Base-by-base conservation (phyloP, 2,329 filamentous ascomycete species). In the Phaeosphaeriaceae sp. region DNA sequence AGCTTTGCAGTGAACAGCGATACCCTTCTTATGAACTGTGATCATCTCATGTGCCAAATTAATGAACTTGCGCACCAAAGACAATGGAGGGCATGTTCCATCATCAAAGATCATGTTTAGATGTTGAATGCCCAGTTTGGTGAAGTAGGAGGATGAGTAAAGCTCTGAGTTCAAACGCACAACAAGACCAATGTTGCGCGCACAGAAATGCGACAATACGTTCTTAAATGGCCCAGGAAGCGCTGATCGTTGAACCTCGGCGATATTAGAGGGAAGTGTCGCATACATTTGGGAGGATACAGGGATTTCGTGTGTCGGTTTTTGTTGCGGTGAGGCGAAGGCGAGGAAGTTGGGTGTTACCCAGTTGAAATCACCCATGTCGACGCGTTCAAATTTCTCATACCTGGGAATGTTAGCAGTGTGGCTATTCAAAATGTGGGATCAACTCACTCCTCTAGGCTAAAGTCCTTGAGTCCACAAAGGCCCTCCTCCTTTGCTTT, bases 351-450 rank as follows among this genome's bases (percentile, higher is more conserved):
- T 81, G 7, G 93, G 92, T 5, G 92, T 96, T 50, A 99, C 84
- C 94, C 94, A 99, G 83, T 99, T 99, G 87, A 99, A 99, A 77
- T 99, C 94, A 56, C 94, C 94, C 80, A 97, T 92, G 72, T 99
- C 94, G 16, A 99, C 94, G 50, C 94, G 85, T 78, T 99, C 94
- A 66, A 85, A 99, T 71, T 85, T 88, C 77, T 99, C 94, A 72
- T 99, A 99, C 53, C 83, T 86, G 49, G 13, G n/a, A 2, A 9
- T 29, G 52, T 72, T 51, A 71, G 66, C 43, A 23, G 7, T 32
- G 6, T n/a, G 29, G 4, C 5, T 29, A 12, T 21, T 8, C 8
- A 17, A 3, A 6, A 11, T 8, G 13, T 7, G 3, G 11, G 11
- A 38, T 9, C 21, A 20, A 75, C 83, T 63, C 75, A 86, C 84